Conservation (phyloP, 106 monocot species). For the Acorus gramineus region DNA sequence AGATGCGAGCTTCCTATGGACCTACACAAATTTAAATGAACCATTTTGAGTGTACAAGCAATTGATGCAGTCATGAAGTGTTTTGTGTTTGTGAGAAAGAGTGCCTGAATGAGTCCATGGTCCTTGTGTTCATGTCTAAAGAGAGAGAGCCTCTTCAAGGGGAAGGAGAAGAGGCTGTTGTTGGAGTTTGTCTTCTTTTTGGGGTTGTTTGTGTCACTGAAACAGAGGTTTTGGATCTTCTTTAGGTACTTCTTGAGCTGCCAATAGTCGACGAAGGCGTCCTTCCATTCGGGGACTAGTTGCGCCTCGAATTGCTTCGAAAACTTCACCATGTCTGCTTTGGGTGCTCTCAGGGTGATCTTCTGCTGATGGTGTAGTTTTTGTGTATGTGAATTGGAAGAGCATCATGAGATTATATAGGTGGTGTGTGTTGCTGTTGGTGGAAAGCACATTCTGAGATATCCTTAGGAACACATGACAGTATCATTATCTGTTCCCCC, state of each 20-base stretch:
- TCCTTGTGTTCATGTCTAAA: slow-evolving; percentile 33
- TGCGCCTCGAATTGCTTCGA: slow-evolving; percentile 96
- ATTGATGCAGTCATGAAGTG: too few relatives aligned
- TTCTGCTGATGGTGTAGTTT: not conserved
- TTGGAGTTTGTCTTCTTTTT: slow-evolving; percentile 1
- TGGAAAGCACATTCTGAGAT: slow-evolving; percentile 80
- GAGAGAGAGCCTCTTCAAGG: slow-evolving; percentile 33
- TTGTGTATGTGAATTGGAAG: slow-evolving; percentile 14
- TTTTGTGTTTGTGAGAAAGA: not conserved
- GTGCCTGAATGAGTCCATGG: slow-evolving; percentile 66
- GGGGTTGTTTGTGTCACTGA: not conserved
- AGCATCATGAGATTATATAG: slow-evolving; percentile 27
- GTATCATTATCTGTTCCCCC: too few relatives aligned
- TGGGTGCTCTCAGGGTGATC: not conserved
- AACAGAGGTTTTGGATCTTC: slow-evolving; percentile 42
- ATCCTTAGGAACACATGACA: slow-evolving; percentile 12
- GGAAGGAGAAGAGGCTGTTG: slow-evolving; percentile 24
- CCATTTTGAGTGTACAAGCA: too few relatives aligned
- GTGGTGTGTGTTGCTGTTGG: slow-evolving; percentile 18
- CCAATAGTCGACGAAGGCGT: slow-evolving; percentile 96
- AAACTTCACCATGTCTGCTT: slow-evolving; percentile 76
- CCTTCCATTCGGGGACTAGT: slow-evolving; percentile 98
- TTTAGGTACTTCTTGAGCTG: slow-evolving; percentile 89
- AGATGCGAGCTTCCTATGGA: slow-evolving; percentile 70
- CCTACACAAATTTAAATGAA: slow-evolving; percentile 25